Conservation (phyloP, 805 yeast species). For the Hanseniaspora guilliermondii region DNA sequence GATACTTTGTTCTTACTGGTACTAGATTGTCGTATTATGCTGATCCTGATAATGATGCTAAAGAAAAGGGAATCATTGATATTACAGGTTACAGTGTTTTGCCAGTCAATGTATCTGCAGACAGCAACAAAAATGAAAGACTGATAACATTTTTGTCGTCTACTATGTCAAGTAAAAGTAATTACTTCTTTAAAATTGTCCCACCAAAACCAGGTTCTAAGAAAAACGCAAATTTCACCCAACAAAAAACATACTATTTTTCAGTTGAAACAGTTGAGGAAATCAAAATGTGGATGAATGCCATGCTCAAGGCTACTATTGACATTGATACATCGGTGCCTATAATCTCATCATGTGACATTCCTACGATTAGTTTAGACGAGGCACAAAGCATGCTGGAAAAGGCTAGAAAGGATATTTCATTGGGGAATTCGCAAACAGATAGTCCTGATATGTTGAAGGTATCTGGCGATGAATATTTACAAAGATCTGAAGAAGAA, state of each 20-base stretch:
- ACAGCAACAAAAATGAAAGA: slow-evolving; percentile 67
- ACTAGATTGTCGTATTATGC: slow-evolving; percentile 84
- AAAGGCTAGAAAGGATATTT: slow-evolving; percentile 57
- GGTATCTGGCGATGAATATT: background rate
- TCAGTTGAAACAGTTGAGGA: slow-evolving; percentile 88
- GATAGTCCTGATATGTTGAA: background rate
- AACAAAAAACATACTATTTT: slow-evolving; percentile 89
- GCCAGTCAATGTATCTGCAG: slow-evolving; percentile 30
- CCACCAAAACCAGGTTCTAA: slow-evolving; percentile 98
- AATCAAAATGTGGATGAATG: slow-evolving; percentile 90
- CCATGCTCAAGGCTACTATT: slow-evolving; percentile 87
- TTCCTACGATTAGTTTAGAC: slow-evolving; percentile 84
- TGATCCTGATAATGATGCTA: slow-evolving; percentile 52
- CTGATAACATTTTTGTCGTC: slow-evolving; percentile 81
- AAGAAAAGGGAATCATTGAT: slow-evolving; percentile 87
- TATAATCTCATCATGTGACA: slow-evolving; percentile 78
- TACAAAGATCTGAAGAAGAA: background rate
- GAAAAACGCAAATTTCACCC: slow-evolving; percentile 91
- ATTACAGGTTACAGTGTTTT: slow-evolving; percentile 87
- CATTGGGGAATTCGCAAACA: background rate
- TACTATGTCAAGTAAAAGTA: slow-evolving; percentile 74
- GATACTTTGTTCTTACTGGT: slow-evolving; percentile 77
- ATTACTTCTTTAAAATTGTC: slow-evolving; percentile 77
- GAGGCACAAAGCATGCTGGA: slow-evolving; percentile 79
- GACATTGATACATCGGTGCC: slow-evolving; percentile 91